phyloP scores from a whole-genome alignment of 2,329 filamentous ascomycete species.

The Arthrobotrys conoides region DNA sequence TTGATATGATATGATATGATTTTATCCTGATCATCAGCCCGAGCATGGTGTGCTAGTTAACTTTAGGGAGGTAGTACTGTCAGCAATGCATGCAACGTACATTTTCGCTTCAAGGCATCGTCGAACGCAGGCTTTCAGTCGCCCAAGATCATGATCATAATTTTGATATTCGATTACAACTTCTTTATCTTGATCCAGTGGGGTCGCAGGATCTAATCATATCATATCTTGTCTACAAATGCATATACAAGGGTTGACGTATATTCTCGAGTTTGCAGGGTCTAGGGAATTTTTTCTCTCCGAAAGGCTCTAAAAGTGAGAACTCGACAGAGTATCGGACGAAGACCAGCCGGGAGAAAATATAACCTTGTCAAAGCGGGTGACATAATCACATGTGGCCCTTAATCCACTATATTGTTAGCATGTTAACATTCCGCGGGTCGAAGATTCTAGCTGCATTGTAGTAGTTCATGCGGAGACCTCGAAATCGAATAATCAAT shows the following conservation, averaged over 20 bases:
- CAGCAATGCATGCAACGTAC: slow-evolving; percentile 2
- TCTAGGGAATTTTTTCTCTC: background rate
- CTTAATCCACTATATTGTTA: background rate
- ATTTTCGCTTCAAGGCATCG: background rate
- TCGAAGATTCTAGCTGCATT: slow-evolving; percentile 8
- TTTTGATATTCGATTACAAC: background rate
- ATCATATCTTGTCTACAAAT: slow-evolving; percentile 17
- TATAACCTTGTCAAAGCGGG: slow-evolving; percentile 22
- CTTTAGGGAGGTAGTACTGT: slow-evolving; percentile 36
- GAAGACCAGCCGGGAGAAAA: slow-evolving; percentile 23
- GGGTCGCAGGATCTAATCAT: slow-evolving; percentile 41
- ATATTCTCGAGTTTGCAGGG: background rate
- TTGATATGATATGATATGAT: slow-evolving; percentile 52
- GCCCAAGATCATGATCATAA: background rate
- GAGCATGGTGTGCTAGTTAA: slow-evolving; percentile 3
- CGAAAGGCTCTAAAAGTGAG: slow-evolving; percentile 1
- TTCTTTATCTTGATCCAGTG: slow-evolving; percentile 29
- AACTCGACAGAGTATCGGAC: background rate
- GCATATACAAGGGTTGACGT: slow-evolving; percentile 7
- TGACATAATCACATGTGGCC: slow-evolving; percentile 55
- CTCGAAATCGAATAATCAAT: background rate
- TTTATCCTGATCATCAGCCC: slow-evolving; percentile 17
- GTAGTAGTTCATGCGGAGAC: slow-evolving; percentile 23
- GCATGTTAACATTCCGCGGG: slow-evolving; percentile 10
- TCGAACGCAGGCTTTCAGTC: background rate